Percentiles rank a stretch among this genome's conserved stretches.
These are phyloP conservation scores for Nelumbo lutea DNA, from an alignment of 164 flowering plant genomes.

Conservation along the genomic window DNA sequence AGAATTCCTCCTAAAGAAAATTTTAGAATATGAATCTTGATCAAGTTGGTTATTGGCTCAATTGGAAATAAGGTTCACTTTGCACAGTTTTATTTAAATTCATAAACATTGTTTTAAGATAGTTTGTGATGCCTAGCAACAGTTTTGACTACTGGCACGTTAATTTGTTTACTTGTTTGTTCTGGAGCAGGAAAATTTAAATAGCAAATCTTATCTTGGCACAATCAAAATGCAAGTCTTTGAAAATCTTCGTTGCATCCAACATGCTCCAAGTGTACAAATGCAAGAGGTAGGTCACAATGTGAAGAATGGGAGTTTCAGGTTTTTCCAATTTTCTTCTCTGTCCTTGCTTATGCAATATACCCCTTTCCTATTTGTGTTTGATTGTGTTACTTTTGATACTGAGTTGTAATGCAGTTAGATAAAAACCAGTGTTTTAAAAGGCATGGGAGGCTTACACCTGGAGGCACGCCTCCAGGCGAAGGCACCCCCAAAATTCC, in stretches of 20 bases:
- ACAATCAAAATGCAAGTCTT: slow-evolving; percentile 86
- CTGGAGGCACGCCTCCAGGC: too few species aligned
- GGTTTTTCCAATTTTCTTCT: background rate
- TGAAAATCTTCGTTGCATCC: slow-evolving; percentile 85
- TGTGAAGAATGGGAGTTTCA: background rate
- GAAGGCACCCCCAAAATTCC: too few species aligned
- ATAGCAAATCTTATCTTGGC: slow-evolving; percentile 88
- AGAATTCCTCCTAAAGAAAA: too few species aligned
- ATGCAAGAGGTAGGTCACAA: slow-evolving; percentile 86
- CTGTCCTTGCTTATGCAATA: background rate
- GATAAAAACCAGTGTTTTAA: too few species aligned
- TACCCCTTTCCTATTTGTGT: background rate
- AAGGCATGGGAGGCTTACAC: too few species aligned
- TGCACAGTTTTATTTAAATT: background rate
- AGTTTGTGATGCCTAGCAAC: background rate
- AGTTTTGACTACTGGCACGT: background rate
- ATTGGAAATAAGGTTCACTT: background rate
- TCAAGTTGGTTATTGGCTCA: background rate
- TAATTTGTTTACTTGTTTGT: slow-evolving; percentile 1
- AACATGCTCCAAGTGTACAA: slow-evolving; percentile 96
- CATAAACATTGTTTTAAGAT: background rate
- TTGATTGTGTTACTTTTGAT: too few species aligned
- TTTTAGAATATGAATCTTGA: too few species aligned
- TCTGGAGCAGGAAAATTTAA: slow-evolving; percentile 75
- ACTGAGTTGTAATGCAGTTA: too few species aligned